phyloP scores from a whole-genome alignment of 495 filamentous ascomycete genomes.

The Tuber indicum region DNA sequence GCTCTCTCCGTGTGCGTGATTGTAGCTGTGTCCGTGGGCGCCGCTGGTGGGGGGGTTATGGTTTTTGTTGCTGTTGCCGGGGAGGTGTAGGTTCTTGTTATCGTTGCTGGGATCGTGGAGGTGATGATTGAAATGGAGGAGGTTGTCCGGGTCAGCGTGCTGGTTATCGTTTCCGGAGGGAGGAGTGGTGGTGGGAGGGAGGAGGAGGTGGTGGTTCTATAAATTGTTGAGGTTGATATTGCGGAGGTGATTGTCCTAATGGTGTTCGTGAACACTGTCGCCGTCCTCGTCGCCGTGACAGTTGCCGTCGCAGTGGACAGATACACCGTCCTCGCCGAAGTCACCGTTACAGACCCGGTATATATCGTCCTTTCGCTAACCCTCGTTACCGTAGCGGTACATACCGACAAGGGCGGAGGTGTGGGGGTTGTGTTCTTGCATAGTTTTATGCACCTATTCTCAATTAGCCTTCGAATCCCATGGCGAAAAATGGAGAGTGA shows the following conservation, averaged over 20 bases:
- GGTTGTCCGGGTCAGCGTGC: not conserved
- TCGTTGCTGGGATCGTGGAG: not conserved
- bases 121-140: not conserved
- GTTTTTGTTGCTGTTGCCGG: not conserved
- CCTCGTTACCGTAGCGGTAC: not conserved
- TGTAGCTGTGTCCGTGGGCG: not conserved
- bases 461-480: not conserved
- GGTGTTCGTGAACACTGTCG: not conserved
- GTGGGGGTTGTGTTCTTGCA: not conserved
- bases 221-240: not conserved
- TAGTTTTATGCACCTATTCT: not conserved
- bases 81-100: constrained; percentile 1
- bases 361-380: not conserved
- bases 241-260: not conserved
- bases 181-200: not conserved
- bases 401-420: not conserved
- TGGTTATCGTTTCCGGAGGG: not conserved
- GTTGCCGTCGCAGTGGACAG: not conserved
- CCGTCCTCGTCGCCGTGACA: not conserved
- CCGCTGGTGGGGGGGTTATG: not conserved
- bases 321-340: not conserved
- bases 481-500: not conserved
- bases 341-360: not conserved
- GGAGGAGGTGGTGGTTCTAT: not conserved
- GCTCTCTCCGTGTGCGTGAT: not conserved